phyloP scores from a whole-genome alignment of 1,284 basidiomycete species.

The Caloboletus firmus region DNA sequence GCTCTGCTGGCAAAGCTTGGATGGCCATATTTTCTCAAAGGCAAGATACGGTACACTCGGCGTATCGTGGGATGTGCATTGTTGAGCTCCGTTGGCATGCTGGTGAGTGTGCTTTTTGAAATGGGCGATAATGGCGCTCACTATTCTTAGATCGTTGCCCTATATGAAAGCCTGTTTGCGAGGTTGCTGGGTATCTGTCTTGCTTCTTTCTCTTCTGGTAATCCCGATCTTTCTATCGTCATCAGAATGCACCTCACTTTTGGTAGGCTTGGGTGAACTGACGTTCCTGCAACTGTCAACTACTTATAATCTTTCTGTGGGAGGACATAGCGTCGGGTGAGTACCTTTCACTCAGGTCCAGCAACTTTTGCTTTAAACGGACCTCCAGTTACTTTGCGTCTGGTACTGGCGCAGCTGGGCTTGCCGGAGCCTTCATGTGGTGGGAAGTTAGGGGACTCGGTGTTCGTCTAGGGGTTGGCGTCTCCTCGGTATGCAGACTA shows the following conservation, averaged over 20 bases:
- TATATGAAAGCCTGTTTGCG: constrained; percentile 66
- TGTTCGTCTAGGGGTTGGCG: constrained; percentile 78
- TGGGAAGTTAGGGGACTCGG: constrained; percentile 90
- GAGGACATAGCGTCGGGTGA: constrained; percentile 70
- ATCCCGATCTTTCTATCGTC: constrained; percentile 1
- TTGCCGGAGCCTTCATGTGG: constrained; percentile 92
- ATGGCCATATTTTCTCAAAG: constrained; percentile 90
- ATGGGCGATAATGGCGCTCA: background rate
- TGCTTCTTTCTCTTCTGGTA: constrained; percentile 89
- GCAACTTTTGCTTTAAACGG: background rate
- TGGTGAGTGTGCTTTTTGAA: constrained; percentile 50
- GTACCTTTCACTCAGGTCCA: constrained; percentile 14
- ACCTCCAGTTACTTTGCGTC: constrained; percentile 76
- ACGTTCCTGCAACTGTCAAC: constrained; percentile 95
- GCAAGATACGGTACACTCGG: constrained; percentile 74
- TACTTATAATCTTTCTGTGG: constrained; percentile 70
- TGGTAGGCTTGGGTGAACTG: constrained; percentile 82
- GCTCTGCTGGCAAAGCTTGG: constrained; percentile 82
- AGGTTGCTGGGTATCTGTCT: constrained; percentile 85
- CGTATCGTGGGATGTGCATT: constrained; percentile 76
- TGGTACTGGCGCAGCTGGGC: constrained; percentile 92
- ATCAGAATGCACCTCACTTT: constrained; percentile 7
- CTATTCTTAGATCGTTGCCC: constrained; percentile 69
- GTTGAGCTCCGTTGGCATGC: constrained; percentile 78
- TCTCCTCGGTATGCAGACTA: constrained; percentile 62